Evolutionary conservation across 257 asterid genomes (phyloP), one percentile per base, ranked within the genome.

Genomic region (Scutellaria galericulata): DNA sequence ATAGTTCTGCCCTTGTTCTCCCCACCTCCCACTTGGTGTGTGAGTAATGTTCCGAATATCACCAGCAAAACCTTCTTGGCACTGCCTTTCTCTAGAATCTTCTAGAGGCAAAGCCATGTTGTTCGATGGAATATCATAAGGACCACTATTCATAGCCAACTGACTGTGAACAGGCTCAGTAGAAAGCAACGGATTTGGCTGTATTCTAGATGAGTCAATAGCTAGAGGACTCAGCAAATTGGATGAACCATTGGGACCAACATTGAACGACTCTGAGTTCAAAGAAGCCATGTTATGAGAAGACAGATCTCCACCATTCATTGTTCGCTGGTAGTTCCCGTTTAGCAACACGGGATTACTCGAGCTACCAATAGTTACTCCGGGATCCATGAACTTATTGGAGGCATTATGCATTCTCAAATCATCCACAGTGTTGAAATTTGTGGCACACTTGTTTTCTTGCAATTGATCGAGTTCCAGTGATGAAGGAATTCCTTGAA

Each of bases 381-480:
- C 82, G 9, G 80, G 51, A 55, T 80, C 85, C 0, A 78, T 13
- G 78, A 85, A 85, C 48, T 83, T 71, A 76, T 70, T 78, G 61
- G 81, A 77, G 69, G 86, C 7, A 14, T 78, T 63, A 64, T 84
- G 83, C 65, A 83, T 73, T 66, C 84, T 79, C 6, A 92, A 84
- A 54, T 83, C 83, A 13, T 86, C 89, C 1, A 86, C 27, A 8
- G 70, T 77, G 50, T 69, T 83, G 74, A 80, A 80, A 52, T 67
- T 80, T 18, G 82, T 20, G 45, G 74, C 39, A 51, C 82, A 44
- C 70, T 79, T 85, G 52, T 66, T 86, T 81, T 78, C 95, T 41
- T 87, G 93, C 68, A 93, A 71, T 64, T 89, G 92, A 78, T 87
- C 90, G 51, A 87, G 85, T 77, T 87, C 96, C 78, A 91, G 71